Evolutionary conservation across 73 alveolate species (phyloP).

Genomic region (Paramecium tetraurelia): DNA sequence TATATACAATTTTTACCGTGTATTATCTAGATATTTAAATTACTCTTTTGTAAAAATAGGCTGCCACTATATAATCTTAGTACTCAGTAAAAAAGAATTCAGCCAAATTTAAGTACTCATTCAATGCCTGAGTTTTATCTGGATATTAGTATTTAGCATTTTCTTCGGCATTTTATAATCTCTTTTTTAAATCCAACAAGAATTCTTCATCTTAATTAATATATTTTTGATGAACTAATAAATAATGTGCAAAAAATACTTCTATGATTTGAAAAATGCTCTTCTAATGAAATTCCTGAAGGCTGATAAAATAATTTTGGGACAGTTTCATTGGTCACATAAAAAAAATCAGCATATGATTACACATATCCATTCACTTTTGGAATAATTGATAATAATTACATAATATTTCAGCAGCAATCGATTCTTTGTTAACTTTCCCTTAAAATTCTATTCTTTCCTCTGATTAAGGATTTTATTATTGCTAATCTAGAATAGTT

Average conservation of each 20-base stretch:
- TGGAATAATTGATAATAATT: not conserved
- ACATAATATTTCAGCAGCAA: constrained; percentile 16
- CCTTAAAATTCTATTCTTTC: constrained; percentile 24
- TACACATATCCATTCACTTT: constrained; percentile 58
- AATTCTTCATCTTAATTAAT: constrained; percentile 49
- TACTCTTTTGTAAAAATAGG: constrained; percentile 56
- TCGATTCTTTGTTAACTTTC: not conserved
- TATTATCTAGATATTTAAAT: constrained; percentile 38
- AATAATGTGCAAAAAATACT: not conserved
- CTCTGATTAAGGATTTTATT: not conserved
- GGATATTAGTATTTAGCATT: constrained; percentile 36
- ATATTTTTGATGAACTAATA: not conserved
- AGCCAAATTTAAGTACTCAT: constrained; percentile 52
- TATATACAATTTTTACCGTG: not conserved
- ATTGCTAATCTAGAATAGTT: not conserved
- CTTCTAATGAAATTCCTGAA: constrained; percentile 12
- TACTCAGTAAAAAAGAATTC: constrained; percentile 47
- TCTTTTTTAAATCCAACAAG: constrained; percentile 41
- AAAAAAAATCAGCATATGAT: constrained; percentile 53
- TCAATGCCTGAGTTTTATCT: constrained; percentile 45
- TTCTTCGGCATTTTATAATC: constrained; percentile 48
- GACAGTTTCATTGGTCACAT: constrained; percentile 41
- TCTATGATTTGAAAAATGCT: constrained; percentile 19
- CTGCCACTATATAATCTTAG: constrained; percentile 50
- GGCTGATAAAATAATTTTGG: constrained; percentile 23